Base-by-base conservation (phyloP, 495 filamentous ascomycete genomes). In the Tuber indicum region DNA sequence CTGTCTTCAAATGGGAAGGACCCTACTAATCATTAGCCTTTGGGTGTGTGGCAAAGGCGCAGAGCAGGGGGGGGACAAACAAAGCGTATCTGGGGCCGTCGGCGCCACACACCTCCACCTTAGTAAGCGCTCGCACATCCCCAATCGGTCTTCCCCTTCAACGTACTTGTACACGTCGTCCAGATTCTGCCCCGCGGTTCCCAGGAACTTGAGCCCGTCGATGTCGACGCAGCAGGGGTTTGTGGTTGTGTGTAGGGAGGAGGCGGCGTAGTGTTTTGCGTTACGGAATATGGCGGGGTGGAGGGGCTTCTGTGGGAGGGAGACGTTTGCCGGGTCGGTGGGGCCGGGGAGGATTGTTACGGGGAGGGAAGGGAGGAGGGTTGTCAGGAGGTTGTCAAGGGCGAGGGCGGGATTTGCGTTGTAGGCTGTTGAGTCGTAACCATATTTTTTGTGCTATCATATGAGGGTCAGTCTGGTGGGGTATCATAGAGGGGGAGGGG, bases 91-190 rank as follows among this genome's bases (percentile, higher is more conserved):
- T 1, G 96, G 96, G 7, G 96, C 96, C 1, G 96, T 99, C 21
- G 96, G 96, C n/a, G 95, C 95, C 74, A 89, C 89, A 84, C 92
- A 92, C 74, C 95, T 88, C 96, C 96, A 99, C 77, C 93, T 88
- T 77, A 97, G 88, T 88, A 96, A 92, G 62, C 90, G 89, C 85
- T 98, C 96, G 91, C 97, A 94, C 87, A 98, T 91, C 45, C 90
- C 91, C 49, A 98, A 77, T 58, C 93, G 84, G 76, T 92, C 90
- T 23, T 93, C 89, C 39, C 89, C 89, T 52, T 90, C 89, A 32
- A 98, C 88, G 79, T 98, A 98, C 79, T 96, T 94, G 83, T 92
- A 92, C 14, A 98, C 88, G 85, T 99, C 96, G 81, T 98, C 93
- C 0, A 98, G 89, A 75, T 95, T 95, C 85, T 99, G 96, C 0